Base-by-base conservation (phyloP, 2,329 filamentous ascomycete species). In the Chlorencoelia australis region DNA sequence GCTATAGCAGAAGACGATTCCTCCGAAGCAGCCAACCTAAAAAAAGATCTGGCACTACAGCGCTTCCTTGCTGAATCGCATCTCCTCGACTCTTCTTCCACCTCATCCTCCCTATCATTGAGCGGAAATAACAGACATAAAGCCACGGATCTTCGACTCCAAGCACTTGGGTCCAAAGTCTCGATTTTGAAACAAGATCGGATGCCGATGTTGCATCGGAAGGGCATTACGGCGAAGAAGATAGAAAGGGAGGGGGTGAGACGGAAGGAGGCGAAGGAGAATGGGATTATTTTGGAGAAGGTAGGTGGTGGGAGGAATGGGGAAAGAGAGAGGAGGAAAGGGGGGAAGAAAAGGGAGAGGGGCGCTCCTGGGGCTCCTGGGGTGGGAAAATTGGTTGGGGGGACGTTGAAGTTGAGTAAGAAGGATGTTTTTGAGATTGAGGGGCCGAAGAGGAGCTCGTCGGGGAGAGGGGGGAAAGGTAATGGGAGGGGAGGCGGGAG, bases 21-120 rank as follows among this genome's bases (percentile, higher is more conserved):
- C 45, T 71, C 71, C 13, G 77, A 81, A 55, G 59, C 66, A 16
- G 59, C 65, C 8, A 82, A 94, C 43, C 70, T 96, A 13, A 87
- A 88, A 57, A 88, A 95, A 59, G 91, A 96, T 59, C 76, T 94
- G 36, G 88, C 85, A 25, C 76, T 98, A 10, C 89, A 95, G 59
- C 80, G 87, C 30, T 76, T 98, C 26, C 75, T 98, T 40, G 73
- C 80, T 49, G 91, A 98, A 67, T 95, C 88, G 0, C 87, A 94
- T 61, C 79, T 96, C 42, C 76, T 96, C 39, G 71, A 76, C 31
- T 65, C 72, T 1, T 66, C 36, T 2, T 21, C 35, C 7, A 36
- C 32, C 2, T 27, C 35, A 3, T 16, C 69, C 10, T 64, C 69
- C 3, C 68, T 71, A 29, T 51, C 48, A 7, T 30, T 54, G 7